These are phyloP conservation scores for Plectosphaerella sp. DNA, from an alignment of 2,329 filamentous ascomycete genomes.

Conservation along the genomic window DNA sequence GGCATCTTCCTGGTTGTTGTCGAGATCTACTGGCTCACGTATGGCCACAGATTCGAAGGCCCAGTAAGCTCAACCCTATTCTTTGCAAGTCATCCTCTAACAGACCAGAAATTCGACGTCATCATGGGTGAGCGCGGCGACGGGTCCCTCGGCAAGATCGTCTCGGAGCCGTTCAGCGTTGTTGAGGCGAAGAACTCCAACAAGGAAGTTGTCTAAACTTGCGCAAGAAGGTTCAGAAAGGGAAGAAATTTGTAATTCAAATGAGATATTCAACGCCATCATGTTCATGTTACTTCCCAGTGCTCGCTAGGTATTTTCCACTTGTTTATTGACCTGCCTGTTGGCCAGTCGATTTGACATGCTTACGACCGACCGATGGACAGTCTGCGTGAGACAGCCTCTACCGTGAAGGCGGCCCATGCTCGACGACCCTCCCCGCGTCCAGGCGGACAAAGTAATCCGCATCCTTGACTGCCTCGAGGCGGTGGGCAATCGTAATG, in stretches of 20 bases:
- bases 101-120: constrained; percentile 1
- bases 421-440: constrained; percentile 43
- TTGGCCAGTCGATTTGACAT: too few species aligned
- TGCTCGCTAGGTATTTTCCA: too few species aligned
- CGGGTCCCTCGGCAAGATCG: background rate
- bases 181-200: background rate
- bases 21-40: background rate
- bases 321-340: too few species aligned
- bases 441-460: constrained; percentile 52
- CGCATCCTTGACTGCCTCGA: constrained; percentile 58
- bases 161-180: background rate
- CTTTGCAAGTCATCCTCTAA: too few species aligned
- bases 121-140: constrained; percentile 1
- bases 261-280: too few species aligned
- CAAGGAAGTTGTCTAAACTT: background rate
- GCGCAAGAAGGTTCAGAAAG: too few species aligned
- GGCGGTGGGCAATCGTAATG: constrained; percentile 62
- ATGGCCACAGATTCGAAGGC: constrained; percentile 2
- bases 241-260: too few species aligned
- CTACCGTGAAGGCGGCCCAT: constrained; percentile 29
- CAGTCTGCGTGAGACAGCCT: too few species aligned
- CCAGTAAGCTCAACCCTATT: background rate
- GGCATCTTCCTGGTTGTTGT: constrained; percentile 21
- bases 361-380: too few species aligned
- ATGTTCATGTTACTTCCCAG: too few species aligned